A percentile compares a stretch with the other conserved stretches of the same genome.
phyloP scores from a whole-genome alignment of 1,139 yeast genomes.

The Debaryomyces nepalensis region DNA sequence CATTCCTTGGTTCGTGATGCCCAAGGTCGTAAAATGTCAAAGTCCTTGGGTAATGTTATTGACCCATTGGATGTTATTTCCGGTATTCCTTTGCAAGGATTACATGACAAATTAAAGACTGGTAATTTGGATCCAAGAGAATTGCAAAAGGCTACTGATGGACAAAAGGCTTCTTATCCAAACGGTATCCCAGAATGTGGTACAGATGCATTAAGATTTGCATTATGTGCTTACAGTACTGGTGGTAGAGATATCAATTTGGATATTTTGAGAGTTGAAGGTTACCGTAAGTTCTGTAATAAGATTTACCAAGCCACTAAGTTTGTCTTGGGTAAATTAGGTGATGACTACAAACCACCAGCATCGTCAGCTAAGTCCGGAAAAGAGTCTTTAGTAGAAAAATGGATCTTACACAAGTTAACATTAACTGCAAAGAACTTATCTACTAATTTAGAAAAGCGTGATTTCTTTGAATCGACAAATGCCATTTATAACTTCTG shows the following conservation, averaged over 20 bases:
- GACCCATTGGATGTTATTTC: constrained; percentile 93
- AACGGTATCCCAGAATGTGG: constrained; percentile 99
- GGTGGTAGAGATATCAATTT: constrained; percentile 98
- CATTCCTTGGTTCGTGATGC: constrained; percentile 98
- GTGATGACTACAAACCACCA: constrained; percentile 85
- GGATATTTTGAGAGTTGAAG: constrained; percentile 96
- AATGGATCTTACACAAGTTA: constrained; percentile 93
- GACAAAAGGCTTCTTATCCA: constrained; percentile 91
- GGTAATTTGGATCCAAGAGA: constrained; percentile 95
- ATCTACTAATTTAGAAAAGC: constrained; percentile 69
- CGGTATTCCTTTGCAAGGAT: constrained; percentile 79
- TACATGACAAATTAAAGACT: constrained; percentile 73
- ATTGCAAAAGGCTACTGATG: constrained; percentile 82
- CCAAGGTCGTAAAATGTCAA: constrained; percentile 98
- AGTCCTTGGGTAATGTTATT: constrained; percentile 93
- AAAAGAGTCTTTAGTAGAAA: constrained; percentile 88
- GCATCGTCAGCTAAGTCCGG: constrained; percentile 66
- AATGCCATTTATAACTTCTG: constrained; percentile 89
- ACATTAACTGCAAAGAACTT: constrained; percentile 69
- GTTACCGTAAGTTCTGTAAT: constrained; percentile 99
- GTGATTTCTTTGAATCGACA: constrained; percentile 91
- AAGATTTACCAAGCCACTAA: constrained; percentile 98
- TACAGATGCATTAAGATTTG: constrained; percentile 97
- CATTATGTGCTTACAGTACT: constrained; percentile 96
- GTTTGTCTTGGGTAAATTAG: constrained; percentile 91